Conservation (phyloP, 805 yeast species). For the Candida tibetensis region DNA sequence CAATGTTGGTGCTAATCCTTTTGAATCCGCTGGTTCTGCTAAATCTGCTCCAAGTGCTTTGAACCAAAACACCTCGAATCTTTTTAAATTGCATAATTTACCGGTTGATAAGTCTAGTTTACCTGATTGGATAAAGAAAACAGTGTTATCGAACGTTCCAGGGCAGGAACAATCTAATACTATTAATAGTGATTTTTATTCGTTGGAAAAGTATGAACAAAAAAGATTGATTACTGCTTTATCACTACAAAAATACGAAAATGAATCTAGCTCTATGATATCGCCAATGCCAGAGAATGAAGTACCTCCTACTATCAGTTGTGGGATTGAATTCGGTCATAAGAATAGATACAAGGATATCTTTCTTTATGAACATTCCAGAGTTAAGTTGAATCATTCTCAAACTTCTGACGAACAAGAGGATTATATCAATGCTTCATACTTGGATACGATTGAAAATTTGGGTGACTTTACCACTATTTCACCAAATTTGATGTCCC, state of each 20-base stretch:
- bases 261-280: not conserved
- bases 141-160: conserved; percentile 6
- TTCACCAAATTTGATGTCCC: conserved; percentile 6
- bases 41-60: conserved; percentile 7
- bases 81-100: conserved; percentile 22
- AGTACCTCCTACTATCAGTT: conserved; percentile 49
- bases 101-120: conserved; percentile 40
- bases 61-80: conserved; percentile 11
- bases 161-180: conserved; percentile 11
- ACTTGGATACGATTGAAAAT: conserved; percentile 31
- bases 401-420: conserved; percentile 18
- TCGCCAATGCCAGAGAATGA: conserved; percentile 12
- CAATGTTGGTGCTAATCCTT: conserved; percentile 9
- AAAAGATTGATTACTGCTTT: conserved; percentile 50
- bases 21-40: conserved; percentile 11
- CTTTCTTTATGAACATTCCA: conserved; percentile 79
- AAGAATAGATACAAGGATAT: conserved; percentile 81
- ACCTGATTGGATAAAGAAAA: conserved; percentile 31
- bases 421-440: conserved; percentile 88
- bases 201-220: conserved; percentile 68
- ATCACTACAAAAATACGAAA: conserved; percentile 10
- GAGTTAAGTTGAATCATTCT: conserved; percentile 54
- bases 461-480: conserved; percentile 11
- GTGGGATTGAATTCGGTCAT: conserved; percentile 70
- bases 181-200: conserved; percentile 47